Percentiles rank a stretch among this genome's conserved stretches.
Evolutionary conservation across 345 rosid genomes (phyloP).

Genomic region (Linum trigynum): DNA sequence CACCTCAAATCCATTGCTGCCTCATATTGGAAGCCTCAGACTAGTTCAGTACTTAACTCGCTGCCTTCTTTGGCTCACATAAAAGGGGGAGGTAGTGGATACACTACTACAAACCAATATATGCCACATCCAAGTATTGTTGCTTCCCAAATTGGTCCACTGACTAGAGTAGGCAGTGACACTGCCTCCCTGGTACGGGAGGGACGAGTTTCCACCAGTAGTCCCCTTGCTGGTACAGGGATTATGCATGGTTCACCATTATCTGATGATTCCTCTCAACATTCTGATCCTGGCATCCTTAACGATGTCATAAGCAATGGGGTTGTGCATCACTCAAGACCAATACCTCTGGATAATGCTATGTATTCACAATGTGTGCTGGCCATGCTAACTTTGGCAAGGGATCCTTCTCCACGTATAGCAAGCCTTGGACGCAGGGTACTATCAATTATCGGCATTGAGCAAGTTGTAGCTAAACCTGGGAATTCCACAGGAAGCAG

Average conservation of each 20-base stretch:
- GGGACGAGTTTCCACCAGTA: slow-evolving; percentile 68
- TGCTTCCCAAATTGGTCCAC: slow-evolving; percentile 66
- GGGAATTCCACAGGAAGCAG: slow-evolving; percentile 29
- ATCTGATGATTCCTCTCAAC: slow-evolving; percentile 94
- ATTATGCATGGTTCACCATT: slow-evolving; percentile 94
- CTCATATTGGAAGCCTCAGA: slow-evolving; percentile 78
- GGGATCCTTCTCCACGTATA: slow-evolving; percentile 90
- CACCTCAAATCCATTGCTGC: slow-evolving; percentile 84
- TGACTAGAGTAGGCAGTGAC: slow-evolving; percentile 72
- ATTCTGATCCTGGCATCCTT: slow-evolving; percentile 78
- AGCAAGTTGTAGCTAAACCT: slow-evolving; percentile 75
- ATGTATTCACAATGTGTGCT: slow-evolving; percentile 66
- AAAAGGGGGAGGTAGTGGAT: slow-evolving; percentile 58
- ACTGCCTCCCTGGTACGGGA: slow-evolving; percentile 50
- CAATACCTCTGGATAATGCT: slow-evolving; percentile 65
- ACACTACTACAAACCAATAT: slow-evolving; percentile 24
- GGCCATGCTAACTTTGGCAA: slow-evolving; percentile 80
- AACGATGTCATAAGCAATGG: slow-evolving; percentile 81
- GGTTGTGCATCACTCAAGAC: slow-evolving; percentile 42
- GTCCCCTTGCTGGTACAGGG: slow-evolving; percentile 75
- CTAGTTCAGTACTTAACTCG: slow-evolving; percentile 61
- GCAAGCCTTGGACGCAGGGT: slow-evolving; percentile 76
- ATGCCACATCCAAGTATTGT: slow-evolving; percentile 36
- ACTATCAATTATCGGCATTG: slow-evolving; percentile 85
- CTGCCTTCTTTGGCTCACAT: slow-evolving; percentile 74